phyloP scores from a whole-genome alignment of 1,284 basidiomycete species.

The Golubevia pallescens region DNA sequence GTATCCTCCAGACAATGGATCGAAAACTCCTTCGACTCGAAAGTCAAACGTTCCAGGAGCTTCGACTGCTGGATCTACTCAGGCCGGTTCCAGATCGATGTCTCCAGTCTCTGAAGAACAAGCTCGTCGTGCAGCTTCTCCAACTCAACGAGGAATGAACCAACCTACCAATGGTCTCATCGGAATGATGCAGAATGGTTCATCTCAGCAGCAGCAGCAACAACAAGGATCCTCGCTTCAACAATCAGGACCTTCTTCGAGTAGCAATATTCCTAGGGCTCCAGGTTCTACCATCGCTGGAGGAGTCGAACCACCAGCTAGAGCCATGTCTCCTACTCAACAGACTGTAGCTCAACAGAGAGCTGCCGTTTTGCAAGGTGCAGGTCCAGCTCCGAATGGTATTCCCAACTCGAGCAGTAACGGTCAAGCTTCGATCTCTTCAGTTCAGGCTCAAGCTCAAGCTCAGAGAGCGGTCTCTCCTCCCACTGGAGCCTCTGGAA shows the following conservation, averaged over 20 bases:
- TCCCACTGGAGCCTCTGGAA: background rate
- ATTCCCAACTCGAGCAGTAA: background rate
- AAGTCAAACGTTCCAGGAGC: slow-evolving; percentile 24
- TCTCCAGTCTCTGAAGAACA: slow-evolving; percentile 26
- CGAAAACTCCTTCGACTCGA: slow-evolving; percentile 14
- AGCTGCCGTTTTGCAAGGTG: slow-evolving; percentile 5
- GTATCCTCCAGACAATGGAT: slow-evolving; percentile 53
- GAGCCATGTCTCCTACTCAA: slow-evolving; percentile 9
- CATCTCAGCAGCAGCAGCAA: background rate
- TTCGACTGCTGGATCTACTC: slow-evolving; percentile 12
- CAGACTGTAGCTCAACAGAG: slow-evolving; percentile 5
- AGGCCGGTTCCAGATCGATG: slow-evolving; percentile 23
- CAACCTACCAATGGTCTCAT: slow-evolving; percentile 8
- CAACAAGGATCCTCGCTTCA: slow-evolving; percentile 3
- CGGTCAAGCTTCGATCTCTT: background rate
- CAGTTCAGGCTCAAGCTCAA: background rate
- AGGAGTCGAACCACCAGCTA: background rate
- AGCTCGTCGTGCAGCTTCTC: slow-evolving; percentile 29
- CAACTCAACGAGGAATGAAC: slow-evolving; percentile 14
- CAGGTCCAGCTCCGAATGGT: background rate
- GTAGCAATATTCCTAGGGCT: background rate
- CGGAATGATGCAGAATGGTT: slow-evolving; percentile 10
- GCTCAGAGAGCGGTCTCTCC: background rate
- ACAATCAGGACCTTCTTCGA: background rate
- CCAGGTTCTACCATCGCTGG: background rate